Percentiles rank a stretch among this genome's conserved stretches.
Conservation (phyloP, 352 stramenopile species). For the Phytophthora pini region DNA sequence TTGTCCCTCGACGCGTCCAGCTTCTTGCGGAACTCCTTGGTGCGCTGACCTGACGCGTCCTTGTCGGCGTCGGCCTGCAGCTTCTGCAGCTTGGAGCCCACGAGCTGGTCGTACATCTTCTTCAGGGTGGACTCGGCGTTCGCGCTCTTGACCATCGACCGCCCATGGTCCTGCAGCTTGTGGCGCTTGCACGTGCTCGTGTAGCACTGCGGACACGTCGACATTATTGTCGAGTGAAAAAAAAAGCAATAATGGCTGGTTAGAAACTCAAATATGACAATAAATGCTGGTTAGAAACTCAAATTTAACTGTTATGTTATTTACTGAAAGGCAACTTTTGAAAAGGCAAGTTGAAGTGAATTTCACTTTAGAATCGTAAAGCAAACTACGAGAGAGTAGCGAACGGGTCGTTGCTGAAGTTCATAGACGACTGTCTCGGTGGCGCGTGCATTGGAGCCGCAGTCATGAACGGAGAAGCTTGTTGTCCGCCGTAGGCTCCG, state of each 20-base stretch:
- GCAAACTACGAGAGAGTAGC: conserved; percentile 60
- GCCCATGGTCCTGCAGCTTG: conserved; percentile 64
- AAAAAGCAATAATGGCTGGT: too few relatives aligned
- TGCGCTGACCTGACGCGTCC: conserved; percentile 47
- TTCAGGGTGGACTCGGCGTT: conserved; percentile 70
- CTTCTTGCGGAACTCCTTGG: conserved; percentile 63
- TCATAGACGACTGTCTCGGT: conserved; percentile 33
- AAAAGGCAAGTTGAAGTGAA: too few relatives aligned
- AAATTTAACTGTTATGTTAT: too few relatives aligned
- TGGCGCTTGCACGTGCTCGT: conserved; percentile 78
- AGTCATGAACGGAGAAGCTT: conserved; percentile 55
- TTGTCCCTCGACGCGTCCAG: conserved; percentile 75
- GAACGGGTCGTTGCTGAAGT: conserved; percentile 57
- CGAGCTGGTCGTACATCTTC: conserved; percentile 83
- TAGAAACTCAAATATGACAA: too few relatives aligned
- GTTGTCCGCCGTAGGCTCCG: conserved; percentile 28
- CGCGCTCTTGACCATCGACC: conserved; percentile 52
- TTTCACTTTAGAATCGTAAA: too few relatives aligned
- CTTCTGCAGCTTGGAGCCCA: conserved; percentile 74
- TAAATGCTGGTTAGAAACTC: too few relatives aligned
- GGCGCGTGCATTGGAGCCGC: conserved; percentile 26
- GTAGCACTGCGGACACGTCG: conserved; percentile 84
- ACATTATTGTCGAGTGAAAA: conserved; percentile 36
- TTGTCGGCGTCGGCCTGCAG: conserved; percentile 62
- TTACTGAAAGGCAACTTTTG: too few relatives aligned